A percentile compares a stretch with the other conserved stretches of the same genome.
Conservation (phyloP, 2,329 filamentous ascomycete species). For the Stachybotrys echinatus region DNA sequence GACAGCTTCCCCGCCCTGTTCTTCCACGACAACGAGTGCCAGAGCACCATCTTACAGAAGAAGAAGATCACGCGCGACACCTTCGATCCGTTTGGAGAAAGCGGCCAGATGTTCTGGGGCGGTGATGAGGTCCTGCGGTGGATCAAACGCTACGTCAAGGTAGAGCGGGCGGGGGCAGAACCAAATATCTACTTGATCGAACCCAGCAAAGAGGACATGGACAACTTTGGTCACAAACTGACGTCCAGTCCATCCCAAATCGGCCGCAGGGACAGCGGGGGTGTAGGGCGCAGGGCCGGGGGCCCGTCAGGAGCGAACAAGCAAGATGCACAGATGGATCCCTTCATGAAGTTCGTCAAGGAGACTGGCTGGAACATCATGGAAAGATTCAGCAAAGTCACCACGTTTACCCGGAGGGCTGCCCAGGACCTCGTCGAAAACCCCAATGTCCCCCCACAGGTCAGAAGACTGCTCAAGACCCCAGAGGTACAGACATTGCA, state of each 20-base stretch:
- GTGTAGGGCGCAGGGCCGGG: constrained; percentile 17
- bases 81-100: constrained; percentile 85
- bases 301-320: constrained; percentile 30
- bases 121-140: constrained; percentile 92
- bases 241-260: constrained; percentile 28
- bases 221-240: constrained; percentile 68
- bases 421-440: constrained; percentile 91
- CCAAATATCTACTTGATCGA: constrained; percentile 89
- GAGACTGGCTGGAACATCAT: constrained; percentile 94
- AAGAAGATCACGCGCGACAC: constrained; percentile 77
- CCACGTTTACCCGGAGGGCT: constrained; percentile 87
- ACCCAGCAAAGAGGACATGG: constrained; percentile 76
- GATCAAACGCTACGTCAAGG: constrained; percentile 75
- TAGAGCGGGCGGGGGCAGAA: constrained; percentile 82
- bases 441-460: constrained; percentile 82
- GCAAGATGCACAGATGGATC: constrained; percentile 77
- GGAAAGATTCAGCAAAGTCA: constrained; percentile 96
- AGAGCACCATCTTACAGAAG: constrained; percentile 90
- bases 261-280: constrained; percentile 24
- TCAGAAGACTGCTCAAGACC: constrained; percentile 78
- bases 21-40: constrained; percentile 96
- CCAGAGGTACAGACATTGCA: constrained; percentile 93
- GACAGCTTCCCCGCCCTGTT: constrained; percentile 95
- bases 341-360: constrained; percentile 87
- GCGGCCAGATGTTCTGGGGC: constrained; percentile 91